Base-by-base conservation (phyloP, 257 asterid species). In the Nicotiana attenuata region DNA sequence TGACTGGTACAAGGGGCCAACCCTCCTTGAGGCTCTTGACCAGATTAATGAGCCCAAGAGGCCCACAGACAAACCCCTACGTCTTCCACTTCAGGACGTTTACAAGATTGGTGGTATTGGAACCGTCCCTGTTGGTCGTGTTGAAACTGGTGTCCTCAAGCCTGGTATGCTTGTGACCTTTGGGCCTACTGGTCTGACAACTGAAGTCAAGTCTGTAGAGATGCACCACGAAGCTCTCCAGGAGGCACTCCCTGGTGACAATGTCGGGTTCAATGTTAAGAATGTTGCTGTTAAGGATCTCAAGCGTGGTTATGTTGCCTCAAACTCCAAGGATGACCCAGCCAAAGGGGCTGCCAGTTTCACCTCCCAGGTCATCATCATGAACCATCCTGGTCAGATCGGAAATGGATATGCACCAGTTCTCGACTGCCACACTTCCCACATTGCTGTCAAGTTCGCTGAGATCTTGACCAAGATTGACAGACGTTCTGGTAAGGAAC, bases 31-130 rank as follows among this genome's bases (percentile, higher is more conserved):
- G 33, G 95, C 95, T 22, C 95, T 92, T 7, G 97, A 91, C 88
- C 8, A 15, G 82, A 88, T 92, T 73, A 7, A 16, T 0, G 93
- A 92, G 89, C 97, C 97, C 82, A 92, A 91, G 92, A 90, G 97
- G 83, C 97, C 97, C n/a, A 65, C 97, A 53, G 97, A 92, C 91
- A 92, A 92, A 85, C 96, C 96, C 20, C 95, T 92, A 45, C 92
- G 97, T 83, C 97, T 92, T 76, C 97, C 97, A 76, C 95, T 92
- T 83, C 97, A 92, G 91, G 97, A 92, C 1, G 95, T 92, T 2
- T 92, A 92, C 93, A 92, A 92, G 93, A 92, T 92, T 35, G 97
- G 97, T 75, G 97, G 97, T 67, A 92, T 92, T 88, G 97, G 97
- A 16, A 91, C 96, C 20, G 96, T 91, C 26, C 96, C 96, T 6